Percentiles rank a stretch among this genome's conserved stretches.
Evolutionary conservation across 2,329 filamentous ascomycete genomes (phyloP).

Genomic region (Aspergillus japonicus): DNA sequence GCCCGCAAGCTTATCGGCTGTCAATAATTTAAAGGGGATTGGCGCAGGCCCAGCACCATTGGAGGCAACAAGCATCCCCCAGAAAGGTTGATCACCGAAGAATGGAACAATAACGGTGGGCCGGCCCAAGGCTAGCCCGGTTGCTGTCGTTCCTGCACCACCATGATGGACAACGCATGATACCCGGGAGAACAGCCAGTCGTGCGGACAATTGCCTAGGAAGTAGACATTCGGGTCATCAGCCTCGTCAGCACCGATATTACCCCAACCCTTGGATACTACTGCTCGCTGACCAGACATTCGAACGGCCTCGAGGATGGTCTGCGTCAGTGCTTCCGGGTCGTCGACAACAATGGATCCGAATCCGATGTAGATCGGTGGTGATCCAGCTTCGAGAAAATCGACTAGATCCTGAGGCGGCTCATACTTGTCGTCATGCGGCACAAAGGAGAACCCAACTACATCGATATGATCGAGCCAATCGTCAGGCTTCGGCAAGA

Average conservation of each 20-base stretch:
- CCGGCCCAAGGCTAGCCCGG: conserved; percentile 71
- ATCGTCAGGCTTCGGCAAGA: conserved; percentile 73
- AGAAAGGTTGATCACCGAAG: conserved; percentile 79
- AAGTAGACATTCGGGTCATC: conserved; percentile 70
- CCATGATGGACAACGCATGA: conserved; percentile 81
- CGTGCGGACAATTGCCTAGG: conserved; percentile 80
- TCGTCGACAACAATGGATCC: conserved; percentile 77
- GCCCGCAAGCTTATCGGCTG: conserved; percentile 61
- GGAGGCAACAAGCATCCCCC: conserved; percentile 71
- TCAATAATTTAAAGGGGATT: conserved; percentile 66
- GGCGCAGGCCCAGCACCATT: conserved; percentile 70
- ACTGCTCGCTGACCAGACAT: conserved; percentile 69
- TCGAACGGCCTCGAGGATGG: conserved; percentile 69
- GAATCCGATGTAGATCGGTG: conserved; percentile 77
- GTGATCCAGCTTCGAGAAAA: conserved; percentile 65
- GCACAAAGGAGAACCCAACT: conserved; percentile 72
- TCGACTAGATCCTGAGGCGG: conserved; percentile 62
- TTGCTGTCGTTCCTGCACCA: conserved; percentile 79
- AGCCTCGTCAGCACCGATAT: conserved; percentile 68
- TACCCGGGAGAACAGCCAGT: conserved; percentile 80
- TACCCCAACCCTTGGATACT: conserved; percentile 83
- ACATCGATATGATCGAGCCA: conserved; percentile 72
- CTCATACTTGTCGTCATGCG: conserved; percentile 64
- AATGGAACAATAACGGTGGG: conserved; percentile 82
- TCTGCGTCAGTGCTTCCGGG: conserved; percentile 65